These are phyloP conservation scores for Pseudogymnoascus sp. DNA, from an alignment of 2,329 filamentous ascomycete species.

Conservation along the genomic window DNA sequence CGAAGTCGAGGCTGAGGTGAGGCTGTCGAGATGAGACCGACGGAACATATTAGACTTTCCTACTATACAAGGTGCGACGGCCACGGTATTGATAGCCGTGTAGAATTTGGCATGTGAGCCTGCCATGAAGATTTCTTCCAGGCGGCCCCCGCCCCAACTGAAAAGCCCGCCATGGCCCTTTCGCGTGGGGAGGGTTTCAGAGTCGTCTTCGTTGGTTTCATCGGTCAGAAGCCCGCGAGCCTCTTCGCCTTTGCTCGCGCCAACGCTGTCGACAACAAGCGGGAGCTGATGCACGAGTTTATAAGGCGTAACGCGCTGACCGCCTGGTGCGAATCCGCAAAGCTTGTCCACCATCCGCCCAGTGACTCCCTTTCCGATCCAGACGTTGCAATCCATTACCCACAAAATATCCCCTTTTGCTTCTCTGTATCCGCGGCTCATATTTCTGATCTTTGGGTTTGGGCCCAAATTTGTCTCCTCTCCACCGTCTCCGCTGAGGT, in stretches of 20 bases:
- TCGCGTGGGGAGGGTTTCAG: constrained; percentile 20
- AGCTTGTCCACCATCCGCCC: constrained; percentile 86
- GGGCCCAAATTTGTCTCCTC: constrained; percentile 62
- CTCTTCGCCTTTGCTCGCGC: constrained; percentile 24
- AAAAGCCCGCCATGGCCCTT: constrained; percentile 25
- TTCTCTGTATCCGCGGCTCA: constrained; percentile 87
- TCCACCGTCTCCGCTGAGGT: constrained; percentile 48
- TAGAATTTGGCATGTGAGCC: constrained; percentile 97
- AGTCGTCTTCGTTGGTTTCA: constrained; percentile 20
- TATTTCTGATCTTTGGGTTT: constrained; percentile 97
- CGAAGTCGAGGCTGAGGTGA: constrained; percentile 42
- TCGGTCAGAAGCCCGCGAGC: constrained; percentile 20
- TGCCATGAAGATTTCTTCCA: constrained; percentile 93
- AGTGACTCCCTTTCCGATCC: constrained; percentile 71
- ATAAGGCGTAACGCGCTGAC: constrained; percentile 49
- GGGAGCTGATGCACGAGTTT: constrained; percentile 96
- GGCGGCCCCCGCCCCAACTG: constrained; percentile 58
- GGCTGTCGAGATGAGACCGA: constrained; percentile 74
- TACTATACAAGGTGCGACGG: constrained; percentile 84
- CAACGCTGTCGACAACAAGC: constrained; percentile 69
- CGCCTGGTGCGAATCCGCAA: constrained; percentile 53
- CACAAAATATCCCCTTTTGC: constrained; percentile 82
- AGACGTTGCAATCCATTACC: constrained; percentile 95
- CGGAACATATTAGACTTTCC: constrained; percentile 99
- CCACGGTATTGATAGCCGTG: constrained; percentile 88